phyloP scores from a whole-genome alignment of 2,329 filamentous ascomycete species.

The Diaporthe helianthi region DNA sequence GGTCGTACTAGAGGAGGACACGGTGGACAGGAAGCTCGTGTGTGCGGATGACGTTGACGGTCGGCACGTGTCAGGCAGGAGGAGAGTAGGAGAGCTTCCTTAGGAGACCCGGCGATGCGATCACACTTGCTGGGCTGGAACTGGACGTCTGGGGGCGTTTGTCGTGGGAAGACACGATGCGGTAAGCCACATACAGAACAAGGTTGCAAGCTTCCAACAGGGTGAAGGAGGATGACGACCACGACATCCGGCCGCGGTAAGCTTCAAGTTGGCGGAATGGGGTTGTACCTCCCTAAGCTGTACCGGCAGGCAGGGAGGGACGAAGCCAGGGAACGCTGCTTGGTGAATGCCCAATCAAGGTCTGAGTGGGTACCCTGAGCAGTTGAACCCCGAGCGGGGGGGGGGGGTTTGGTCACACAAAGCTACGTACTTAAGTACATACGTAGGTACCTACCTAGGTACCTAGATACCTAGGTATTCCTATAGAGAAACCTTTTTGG shows the following conservation, averaged over 20 bases:
- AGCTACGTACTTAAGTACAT: too few species aligned
- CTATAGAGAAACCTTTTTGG: neutral
- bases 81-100: neutral
- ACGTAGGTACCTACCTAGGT: neutral
- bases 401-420: neutral
- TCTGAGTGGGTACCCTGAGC: neutral
- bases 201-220: slow-evolving; percentile 1
- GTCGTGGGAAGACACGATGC: neutral
- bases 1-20: neutral
- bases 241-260: neutral
- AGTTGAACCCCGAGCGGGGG: too few species aligned
- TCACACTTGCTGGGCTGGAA: neutral
- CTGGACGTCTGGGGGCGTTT: neutral
- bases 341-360: slow-evolving; percentile 16
- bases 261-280: slow-evolving; percentile 11
- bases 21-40: neutral
- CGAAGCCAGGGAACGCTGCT: neutral
- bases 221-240: slow-evolving; percentile 1
- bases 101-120: neutral
- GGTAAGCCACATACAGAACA: neutral
- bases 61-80: slow-evolving; percentile 4
- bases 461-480: too few species aligned
- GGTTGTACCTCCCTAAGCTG: slow-evolving; percentile 13
- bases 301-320: slow-evolving; percentile 17
- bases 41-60: slow-evolving; percentile 37